Percentiles rank a stretch among this genome's conserved stretches.
Conservation (phyloP, 2,329 filamentous ascomycete species). For the Colletotrichum agaves region DNA sequence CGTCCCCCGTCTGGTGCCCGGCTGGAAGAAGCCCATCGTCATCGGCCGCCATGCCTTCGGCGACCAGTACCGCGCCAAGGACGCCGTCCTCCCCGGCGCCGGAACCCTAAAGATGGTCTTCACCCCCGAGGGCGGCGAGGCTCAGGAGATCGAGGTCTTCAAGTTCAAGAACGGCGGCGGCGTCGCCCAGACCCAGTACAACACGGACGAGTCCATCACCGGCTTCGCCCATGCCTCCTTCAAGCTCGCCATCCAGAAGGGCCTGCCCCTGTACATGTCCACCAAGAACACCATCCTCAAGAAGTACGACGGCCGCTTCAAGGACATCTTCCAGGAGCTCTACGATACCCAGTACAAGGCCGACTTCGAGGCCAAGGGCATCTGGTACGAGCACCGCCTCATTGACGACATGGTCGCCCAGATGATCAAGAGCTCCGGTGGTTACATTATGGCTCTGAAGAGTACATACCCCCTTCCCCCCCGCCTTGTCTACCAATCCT, state of each 20-base stretch:
- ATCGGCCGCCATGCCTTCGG: constrained; percentile 98
- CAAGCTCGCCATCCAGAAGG: constrained; percentile 91
- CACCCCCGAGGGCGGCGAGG: constrained; percentile 84
- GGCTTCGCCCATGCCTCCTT: constrained; percentile 97
- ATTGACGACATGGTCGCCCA: constrained; percentile 99
- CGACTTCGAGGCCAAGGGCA: constrained; percentile 88
- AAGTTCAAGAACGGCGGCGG: constrained; percentile 86
- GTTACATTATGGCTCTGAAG: constrained; percentile 98
- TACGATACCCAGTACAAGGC: constrained; percentile 89
- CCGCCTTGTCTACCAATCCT: too few relatives aligned
- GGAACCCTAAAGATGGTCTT: constrained; percentile 96
- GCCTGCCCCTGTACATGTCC: constrained; percentile 97
- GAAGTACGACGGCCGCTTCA: constrained; percentile 98
- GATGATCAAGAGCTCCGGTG: constrained; percentile 99
- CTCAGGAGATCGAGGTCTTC: constrained; percentile 89
- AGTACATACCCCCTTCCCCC: constrained; percentile 67
- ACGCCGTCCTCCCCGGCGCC: constrained; percentile 82
- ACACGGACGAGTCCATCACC: constrained; percentile 93
- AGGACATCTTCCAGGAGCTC: constrained; percentile 99
- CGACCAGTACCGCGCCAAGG: constrained; percentile 98
- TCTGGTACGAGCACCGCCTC: constrained; percentile 99
- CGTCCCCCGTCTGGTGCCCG: constrained; percentile 91
- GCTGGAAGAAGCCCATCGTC: constrained; percentile 99
- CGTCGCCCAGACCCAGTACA: constrained; percentile 96
- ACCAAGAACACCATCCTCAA: constrained; percentile 99